A percentile compares a stretch with the other conserved stretches of the same genome.
Evolutionary conservation across 371 early-diverging fungal genomes (phyloP).

Genomic region (Zancudomyces culisetae): DNA sequence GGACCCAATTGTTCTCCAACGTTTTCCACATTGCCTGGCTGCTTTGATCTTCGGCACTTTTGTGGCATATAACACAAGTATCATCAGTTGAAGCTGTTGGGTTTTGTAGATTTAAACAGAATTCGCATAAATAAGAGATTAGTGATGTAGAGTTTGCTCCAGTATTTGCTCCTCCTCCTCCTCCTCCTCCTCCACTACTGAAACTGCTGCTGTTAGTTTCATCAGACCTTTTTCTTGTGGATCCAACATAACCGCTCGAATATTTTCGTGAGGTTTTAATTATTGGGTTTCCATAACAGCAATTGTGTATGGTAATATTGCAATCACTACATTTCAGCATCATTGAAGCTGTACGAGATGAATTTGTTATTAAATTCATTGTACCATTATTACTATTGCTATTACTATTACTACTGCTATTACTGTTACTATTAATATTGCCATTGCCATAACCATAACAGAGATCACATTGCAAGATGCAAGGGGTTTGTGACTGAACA

Average conservation of each 20-base stretch:
- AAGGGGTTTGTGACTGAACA: too few relatives aligned
- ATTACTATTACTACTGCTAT: not conserved
- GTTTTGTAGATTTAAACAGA: slow-evolving; percentile 34
- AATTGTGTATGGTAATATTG: slow-evolving; percentile 2
- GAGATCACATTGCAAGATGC: too few relatives aligned
- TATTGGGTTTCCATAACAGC: slow-evolving; percentile 4
- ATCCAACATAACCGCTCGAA: not conserved
- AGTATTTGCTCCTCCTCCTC: too few relatives aligned
- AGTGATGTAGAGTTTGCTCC: too few relatives aligned
- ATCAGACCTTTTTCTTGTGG: not conserved
- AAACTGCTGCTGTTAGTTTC: not conserved
- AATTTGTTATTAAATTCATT: not conserved
- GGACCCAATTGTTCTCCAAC: slow-evolving; percentile 75
- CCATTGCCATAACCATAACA: not conserved
- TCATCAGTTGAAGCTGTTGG: slow-evolving; percentile 39
- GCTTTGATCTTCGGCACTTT: slow-evolving; percentile 4
- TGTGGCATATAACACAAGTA: slow-evolving; percentile 37
- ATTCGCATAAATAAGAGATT: too few relatives aligned
- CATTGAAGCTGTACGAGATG: too few relatives aligned
- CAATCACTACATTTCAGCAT: slow-evolving; percentile 4
- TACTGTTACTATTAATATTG: not conserved
- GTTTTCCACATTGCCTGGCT: slow-evolving; percentile 60
- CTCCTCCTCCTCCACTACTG: too few relatives aligned
- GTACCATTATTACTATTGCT: not conserved
- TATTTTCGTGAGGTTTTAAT: too few relatives aligned